These are phyloP conservation scores for Fusarium graminum DNA, from an alignment of 2,329 filamentous ascomycete genomes.

Conservation along the genomic window DNA sequence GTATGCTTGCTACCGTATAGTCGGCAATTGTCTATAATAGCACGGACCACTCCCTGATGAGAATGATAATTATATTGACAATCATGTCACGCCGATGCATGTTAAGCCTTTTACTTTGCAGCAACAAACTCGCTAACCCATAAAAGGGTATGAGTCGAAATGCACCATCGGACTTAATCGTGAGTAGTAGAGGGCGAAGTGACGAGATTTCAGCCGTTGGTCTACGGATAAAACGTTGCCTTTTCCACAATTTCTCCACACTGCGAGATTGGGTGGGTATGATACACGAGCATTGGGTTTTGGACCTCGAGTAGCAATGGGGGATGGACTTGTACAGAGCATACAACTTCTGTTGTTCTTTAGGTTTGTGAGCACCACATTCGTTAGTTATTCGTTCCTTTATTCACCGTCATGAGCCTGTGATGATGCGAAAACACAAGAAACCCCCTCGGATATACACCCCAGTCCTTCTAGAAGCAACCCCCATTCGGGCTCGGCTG, in stretches of 20 bases:
- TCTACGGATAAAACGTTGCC: constrained; percentile 7
- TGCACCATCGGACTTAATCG: neutral
- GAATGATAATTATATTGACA: neutral
- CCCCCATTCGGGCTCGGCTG: constrained; percentile 7
- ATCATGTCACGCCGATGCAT: neutral
- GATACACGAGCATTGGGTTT: constrained; percentile 25
- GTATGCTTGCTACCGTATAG: neutral
- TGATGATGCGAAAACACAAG: neutral
- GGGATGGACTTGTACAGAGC: neutral
- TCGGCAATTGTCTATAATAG: neutral
- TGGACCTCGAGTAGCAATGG: constrained; percentile 1
- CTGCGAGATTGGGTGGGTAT: constrained; percentile 32
- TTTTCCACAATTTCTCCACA: constrained; percentile 23
- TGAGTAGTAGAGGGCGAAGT: neutral
- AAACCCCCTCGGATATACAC: constrained; percentile 17
- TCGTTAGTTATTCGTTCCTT: neutral
- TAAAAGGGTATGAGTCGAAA: neutral
- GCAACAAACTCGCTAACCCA: neutral
- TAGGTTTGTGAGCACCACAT: neutral
- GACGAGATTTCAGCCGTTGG: constrained; percentile 12
- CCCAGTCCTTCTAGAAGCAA: neutral
- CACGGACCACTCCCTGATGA: neutral
- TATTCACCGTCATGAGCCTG: neutral
- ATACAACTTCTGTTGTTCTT: neutral
- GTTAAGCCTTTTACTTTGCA: neutral